A percentile compares a stretch with the other conserved stretches of the same genome.
Evolutionary conservation across 257 asterid species (phyloP).

Genomic region (Primulina eburnea): DNA sequence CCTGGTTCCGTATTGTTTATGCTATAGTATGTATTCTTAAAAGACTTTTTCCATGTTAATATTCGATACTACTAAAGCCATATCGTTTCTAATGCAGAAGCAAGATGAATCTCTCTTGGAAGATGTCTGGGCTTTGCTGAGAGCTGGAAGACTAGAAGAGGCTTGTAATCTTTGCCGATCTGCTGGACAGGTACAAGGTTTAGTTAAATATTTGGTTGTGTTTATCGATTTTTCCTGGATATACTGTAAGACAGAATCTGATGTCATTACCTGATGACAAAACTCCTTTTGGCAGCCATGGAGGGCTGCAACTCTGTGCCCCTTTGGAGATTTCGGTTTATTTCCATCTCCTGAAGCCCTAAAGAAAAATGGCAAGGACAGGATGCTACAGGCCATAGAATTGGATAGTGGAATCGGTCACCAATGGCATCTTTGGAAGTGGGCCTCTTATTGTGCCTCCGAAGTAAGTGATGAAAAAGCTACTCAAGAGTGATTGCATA

Average conservation of each 20-base stretch:
- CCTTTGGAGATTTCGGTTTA: constrained; percentile 67
- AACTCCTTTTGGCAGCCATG: constrained; percentile 71
- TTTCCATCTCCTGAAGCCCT: constrained; percentile 81
- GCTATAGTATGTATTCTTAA: constrained; percentile 10
- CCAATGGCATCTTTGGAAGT: constrained; percentile 94
- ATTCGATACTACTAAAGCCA: constrained; percentile 11
- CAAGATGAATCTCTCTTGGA: constrained; percentile 96
- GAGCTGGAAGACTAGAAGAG: constrained; percentile 97
- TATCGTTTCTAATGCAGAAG: constrained; percentile 49
- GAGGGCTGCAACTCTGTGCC: constrained; percentile 93
- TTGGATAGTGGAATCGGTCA: constrained; percentile 91
- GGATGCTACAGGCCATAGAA: constrained; percentile 86
- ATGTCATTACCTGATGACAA: constrained; percentile 23
- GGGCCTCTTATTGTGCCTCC: constrained; percentile 98
- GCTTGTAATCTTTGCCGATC: constrained; percentile 84
- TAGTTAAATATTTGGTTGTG: constrained; percentile 24
- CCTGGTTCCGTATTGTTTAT: constrained; percentile 10
- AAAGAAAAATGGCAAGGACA: constrained; percentile 73
- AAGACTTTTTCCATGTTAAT: constrained; percentile 18
- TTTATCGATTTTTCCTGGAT: constrained; percentile 17
- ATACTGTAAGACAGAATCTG: constrained; percentile 9
- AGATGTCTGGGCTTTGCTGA: constrained; percentile 87
- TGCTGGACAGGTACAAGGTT: constrained; percentile 83
- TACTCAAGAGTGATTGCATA: constrained; percentile 17
- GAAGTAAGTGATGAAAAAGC: constrained; percentile 55